Percentiles rank a stretch among this genome's conserved stretches.
Evolutionary conservation across 495 filamentous ascomycete species (phyloP).

Genomic region (Jackrogersella multiformis): DNA sequence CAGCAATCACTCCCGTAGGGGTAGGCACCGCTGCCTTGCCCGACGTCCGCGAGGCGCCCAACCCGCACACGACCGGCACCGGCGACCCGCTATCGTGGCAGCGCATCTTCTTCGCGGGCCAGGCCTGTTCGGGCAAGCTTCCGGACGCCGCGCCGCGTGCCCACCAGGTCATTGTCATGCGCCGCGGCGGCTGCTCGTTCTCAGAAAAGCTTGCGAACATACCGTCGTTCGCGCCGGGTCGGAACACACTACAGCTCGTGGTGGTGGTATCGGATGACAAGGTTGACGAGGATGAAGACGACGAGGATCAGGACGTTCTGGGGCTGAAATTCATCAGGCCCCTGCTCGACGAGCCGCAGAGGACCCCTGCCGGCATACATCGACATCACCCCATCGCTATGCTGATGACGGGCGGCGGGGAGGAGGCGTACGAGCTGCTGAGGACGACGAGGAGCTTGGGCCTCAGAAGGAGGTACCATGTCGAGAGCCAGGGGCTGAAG

Average conservation of each 20-base stretch:
- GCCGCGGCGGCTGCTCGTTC: slow-evolving; percentile 87
- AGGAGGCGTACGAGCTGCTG: slow-evolving; percentile 71
- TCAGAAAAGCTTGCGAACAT: slow-evolving; percentile 83
- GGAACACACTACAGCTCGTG: slow-evolving; percentile 75
- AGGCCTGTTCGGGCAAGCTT: slow-evolving; percentile 71
- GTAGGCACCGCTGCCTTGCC: slow-evolving; percentile 79
- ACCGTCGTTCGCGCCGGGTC: slow-evolving; percentile 72
- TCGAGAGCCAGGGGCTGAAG: slow-evolving; percentile 81
- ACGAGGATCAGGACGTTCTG: not conserved
- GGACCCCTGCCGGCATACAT: slow-evolving; percentile 73
- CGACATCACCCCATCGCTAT: slow-evolving; percentile 80
- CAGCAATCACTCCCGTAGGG: slow-evolving; percentile 78
- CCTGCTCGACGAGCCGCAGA: slow-evolving; percentile 77
- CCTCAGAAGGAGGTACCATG: slow-evolving; percentile 77
- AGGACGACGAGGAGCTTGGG: slow-evolving; percentile 70
- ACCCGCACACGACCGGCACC: slow-evolving; percentile 51
- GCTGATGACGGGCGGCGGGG: slow-evolving; percentile 84
- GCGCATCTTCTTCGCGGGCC: slow-evolving; percentile 73
- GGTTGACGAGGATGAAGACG: slow-evolving; percentile 45
- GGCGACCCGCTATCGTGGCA: slow-evolving; percentile 66
- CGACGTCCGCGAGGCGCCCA: slow-evolving; percentile 66
- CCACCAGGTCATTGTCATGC: slow-evolving; percentile 85
- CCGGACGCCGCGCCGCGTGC: slow-evolving; percentile 66
- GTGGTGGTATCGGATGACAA: slow-evolving; percentile 78
- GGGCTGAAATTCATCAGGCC: slow-evolving; percentile 64